phyloP scores from a whole-genome alignment of 257 asterid species.

The Ocimum tenuiflorum region DNA sequence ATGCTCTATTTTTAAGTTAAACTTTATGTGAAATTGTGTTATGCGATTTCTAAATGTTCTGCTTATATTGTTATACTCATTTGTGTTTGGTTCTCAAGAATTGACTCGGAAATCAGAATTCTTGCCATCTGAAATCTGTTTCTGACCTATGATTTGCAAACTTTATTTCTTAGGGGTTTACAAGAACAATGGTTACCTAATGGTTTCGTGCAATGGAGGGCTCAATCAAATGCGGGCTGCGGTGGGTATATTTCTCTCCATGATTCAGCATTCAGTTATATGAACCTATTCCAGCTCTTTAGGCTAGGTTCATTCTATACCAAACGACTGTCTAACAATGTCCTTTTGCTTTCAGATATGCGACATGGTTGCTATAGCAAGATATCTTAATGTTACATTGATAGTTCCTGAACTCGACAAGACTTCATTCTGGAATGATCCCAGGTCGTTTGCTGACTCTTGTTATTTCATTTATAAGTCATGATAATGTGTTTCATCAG shows the following conservation, averaged over 20 bases:
- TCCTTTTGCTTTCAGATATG: constrained; percentile 54
- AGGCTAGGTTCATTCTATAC: background rate
- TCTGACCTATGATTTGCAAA: constrained; percentile 12
- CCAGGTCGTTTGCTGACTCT: constrained; percentile 45
- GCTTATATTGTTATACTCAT: too few species aligned
- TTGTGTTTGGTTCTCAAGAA: background rate
- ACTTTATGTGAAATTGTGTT: background rate
- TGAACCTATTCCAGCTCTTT: background rate
- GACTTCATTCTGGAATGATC: constrained; percentile 97
- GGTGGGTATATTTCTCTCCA: constrained; percentile 36
- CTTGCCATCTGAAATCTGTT: background rate
- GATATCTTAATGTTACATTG: constrained; percentile 83
- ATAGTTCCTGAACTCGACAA: constrained; percentile 96
- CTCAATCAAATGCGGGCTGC: constrained; percentile 46
- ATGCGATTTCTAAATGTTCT: constrained; percentile 7
- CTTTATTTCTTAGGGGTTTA: constrained; percentile 56
- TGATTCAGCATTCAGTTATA: background rate
- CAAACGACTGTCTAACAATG: background rate
- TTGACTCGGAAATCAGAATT: background rate
- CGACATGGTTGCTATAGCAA: constrained; percentile 96
- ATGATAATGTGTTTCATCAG: background rate
- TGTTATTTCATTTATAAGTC: constrained; percentile 5
- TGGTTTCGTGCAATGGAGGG: constrained; percentile 87
- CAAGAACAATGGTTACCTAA: constrained; percentile 91
- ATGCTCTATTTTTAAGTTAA: too few species aligned